These are phyloP conservation scores for Hirsutella thompsonii DNA, from an alignment of 2,329 filamentous ascomycete species.

Conservation along the genomic window DNA sequence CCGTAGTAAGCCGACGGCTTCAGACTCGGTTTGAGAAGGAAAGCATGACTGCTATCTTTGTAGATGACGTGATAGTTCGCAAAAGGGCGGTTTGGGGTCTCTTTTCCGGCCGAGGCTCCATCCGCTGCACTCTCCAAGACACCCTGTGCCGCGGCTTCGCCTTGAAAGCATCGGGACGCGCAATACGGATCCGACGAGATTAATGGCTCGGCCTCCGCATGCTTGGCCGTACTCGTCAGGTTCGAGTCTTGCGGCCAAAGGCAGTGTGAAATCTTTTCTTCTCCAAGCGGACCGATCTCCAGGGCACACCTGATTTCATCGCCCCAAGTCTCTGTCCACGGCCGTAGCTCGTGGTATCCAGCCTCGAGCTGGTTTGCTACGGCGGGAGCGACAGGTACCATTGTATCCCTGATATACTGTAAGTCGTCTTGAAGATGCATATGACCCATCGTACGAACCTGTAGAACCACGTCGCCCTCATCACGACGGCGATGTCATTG, in stretches of 20 bases:
- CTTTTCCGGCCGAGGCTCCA: slow-evolving; percentile 22
- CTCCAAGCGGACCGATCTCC: slow-evolving; percentile 77
- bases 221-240: slow-evolving; percentile 6
- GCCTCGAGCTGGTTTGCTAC: slow-evolving; percentile 87
- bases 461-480: slow-evolving; percentile 93
- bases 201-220: slow-evolving; percentile 17
- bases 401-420: slow-evolving; percentile 49
- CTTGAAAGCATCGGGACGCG: slow-evolving; percentile 44
- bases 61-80: slow-evolving; percentile 76
- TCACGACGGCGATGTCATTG: slow-evolving; percentile 72
- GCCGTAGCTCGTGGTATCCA: slow-evolving; percentile 76
- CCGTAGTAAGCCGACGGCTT: slow-evolving; percentile 78
- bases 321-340: slow-evolving; percentile 85
- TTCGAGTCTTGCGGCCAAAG: slow-evolving; percentile 57
- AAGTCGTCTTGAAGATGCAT: background rate
- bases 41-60: slow-evolving; percentile 63
- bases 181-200: slow-evolving; percentile 45
- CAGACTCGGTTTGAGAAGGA: slow-evolving; percentile 74
- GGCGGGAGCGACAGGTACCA: slow-evolving; percentile 73
- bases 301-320: slow-evolving; percentile 85
- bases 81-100: slow-evolving; percentile 44
- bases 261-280: slow-evolving; percentile 77
- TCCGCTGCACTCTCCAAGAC: slow-evolving; percentile 21
- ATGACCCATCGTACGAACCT: slow-evolving; percentile 27
- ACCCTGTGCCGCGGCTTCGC: slow-evolving; percentile 45